phyloP scores from a whole-genome alignment of 2,329 filamentous ascomycete genomes.

The Botrytis medusae region DNA sequence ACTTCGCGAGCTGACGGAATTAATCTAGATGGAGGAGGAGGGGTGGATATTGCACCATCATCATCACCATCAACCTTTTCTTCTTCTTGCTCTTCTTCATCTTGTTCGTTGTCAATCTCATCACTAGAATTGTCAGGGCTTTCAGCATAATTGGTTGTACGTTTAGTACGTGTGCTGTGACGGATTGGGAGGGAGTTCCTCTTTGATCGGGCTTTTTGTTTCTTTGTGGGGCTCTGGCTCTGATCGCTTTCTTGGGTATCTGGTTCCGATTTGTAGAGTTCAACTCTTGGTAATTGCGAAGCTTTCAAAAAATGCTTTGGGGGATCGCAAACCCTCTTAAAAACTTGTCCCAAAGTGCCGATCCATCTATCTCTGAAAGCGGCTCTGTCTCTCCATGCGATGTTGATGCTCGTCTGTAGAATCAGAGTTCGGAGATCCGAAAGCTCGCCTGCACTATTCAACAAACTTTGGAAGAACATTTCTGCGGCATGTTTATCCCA shows the following conservation, averaged over 20 bases:
- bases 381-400: constrained; percentile 78
- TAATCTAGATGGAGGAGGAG: neutral
- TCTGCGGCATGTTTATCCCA: constrained; percentile 70
- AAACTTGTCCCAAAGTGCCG: constrained; percentile 65
- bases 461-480: constrained; percentile 75
- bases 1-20: constrained; percentile 15
- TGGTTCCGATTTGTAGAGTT: neutral
- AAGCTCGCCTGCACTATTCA: constrained; percentile 67
- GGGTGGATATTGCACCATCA: constrained; percentile 13
- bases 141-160: constrained; percentile 34
- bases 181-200: constrained; percentile 21
- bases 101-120: neutral
- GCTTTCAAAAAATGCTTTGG: constrained; percentile 27
- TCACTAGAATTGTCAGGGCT: constrained; percentile 30
- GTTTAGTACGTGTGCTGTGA: constrained; percentile 24
- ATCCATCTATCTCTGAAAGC: constrained; percentile 79
- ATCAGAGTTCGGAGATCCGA: constrained; percentile 66
- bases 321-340: constrained; percentile 51
- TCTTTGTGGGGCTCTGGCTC: constrained; percentile 28
- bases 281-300: constrained; percentile 5
- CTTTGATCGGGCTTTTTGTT: neutral
- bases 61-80: constrained; percentile 24
- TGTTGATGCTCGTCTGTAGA: constrained; percentile 73
- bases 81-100: constrained; percentile 23
- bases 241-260: constrained; percentile 1